phyloP scores from a whole-genome alignment of 2,329 filamentous ascomycete genomes.

The Sporothrix brunneoviolacea region DNA sequence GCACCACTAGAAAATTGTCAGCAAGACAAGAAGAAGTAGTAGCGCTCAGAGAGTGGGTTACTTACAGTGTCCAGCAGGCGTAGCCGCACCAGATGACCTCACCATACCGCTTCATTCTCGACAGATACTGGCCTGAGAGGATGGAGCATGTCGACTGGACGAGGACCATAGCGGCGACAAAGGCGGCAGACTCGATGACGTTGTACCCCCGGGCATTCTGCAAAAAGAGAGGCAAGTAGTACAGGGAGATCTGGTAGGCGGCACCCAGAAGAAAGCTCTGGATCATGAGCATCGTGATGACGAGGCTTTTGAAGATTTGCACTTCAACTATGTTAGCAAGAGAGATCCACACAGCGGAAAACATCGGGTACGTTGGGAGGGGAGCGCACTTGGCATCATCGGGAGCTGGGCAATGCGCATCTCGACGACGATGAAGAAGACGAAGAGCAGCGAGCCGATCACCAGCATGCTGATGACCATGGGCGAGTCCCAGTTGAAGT shows the following conservation, averaged over 20 bases:
- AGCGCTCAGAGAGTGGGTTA: neutral
- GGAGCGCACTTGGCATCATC: slow-evolving; percentile 20
- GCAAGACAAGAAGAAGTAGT: neutral
- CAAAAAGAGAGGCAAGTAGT: slow-evolving; percentile 26
- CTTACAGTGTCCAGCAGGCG: slow-evolving; percentile 27
- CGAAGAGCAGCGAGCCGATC: slow-evolving; percentile 10
- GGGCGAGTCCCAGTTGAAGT: slow-evolving; percentile 49
- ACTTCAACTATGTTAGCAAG: too few species aligned
- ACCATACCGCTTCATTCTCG: slow-evolving; percentile 25
- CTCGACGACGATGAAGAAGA: slow-evolving; percentile 16
- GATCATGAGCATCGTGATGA: slow-evolving; percentile 11
- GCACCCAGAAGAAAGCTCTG: slow-evolving; percentile 18
- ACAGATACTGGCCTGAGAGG: slow-evolving; percentile 27
- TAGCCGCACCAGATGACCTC: slow-evolving; percentile 27
- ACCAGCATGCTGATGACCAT: slow-evolving; percentile 54
- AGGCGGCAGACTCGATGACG: slow-evolving; percentile 24
- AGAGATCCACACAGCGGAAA: too few species aligned
- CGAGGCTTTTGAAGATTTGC: slow-evolving; percentile 14
- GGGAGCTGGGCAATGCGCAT: slow-evolving; percentile 14
- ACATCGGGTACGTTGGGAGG: too few species aligned
- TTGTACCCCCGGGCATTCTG: slow-evolving; percentile 26
- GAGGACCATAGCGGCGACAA: slow-evolving; percentile 26
- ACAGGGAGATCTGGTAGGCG: slow-evolving; percentile 15
- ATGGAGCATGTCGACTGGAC: slow-evolving; percentile 25
- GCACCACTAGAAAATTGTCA: slow-evolving; percentile 19